Percentiles rank a stretch among this genome's conserved stretches.
phyloP scores from a whole-genome alignment of 306 rosid species.

The Lotus japonicus region DNA sequence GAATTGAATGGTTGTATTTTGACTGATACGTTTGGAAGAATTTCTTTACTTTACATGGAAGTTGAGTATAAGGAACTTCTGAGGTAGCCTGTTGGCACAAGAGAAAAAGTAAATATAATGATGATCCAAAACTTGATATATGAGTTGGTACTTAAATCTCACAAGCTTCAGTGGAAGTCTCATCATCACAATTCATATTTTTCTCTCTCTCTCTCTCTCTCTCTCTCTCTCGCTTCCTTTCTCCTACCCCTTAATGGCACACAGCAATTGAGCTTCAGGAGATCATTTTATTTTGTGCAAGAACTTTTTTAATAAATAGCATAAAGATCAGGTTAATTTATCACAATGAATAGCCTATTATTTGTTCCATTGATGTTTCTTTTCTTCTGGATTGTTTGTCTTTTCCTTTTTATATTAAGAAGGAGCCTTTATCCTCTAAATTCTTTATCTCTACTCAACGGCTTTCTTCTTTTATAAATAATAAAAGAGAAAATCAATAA shows the following conservation, averaged over 20 bases:
- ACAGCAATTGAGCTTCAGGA: not conserved
- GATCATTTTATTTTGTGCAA: not conserved
- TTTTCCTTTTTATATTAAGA: not conserved
- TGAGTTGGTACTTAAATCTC: not conserved
- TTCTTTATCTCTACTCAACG: not conserved
- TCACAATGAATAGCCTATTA: not conserved
- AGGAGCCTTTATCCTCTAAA: not conserved
- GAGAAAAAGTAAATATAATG: conserved; percentile 18
- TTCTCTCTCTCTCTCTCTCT: not conserved
- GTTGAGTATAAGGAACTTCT: conserved; percentile 55
- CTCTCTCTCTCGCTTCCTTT: too few species aligned
- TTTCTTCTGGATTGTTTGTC: not conserved
- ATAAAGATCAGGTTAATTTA: not conserved
- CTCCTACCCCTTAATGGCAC: not conserved
- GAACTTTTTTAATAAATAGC: not conserved
- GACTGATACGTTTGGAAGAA: conserved; percentile 57
- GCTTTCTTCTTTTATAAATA: not conserved
- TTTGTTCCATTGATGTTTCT: not conserved
- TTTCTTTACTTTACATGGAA: conserved; percentile 57
- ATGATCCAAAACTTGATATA: not conserved
- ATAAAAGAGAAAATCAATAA: not conserved
- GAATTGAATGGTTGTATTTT: conserved; percentile 36
- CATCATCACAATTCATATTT: not conserved
- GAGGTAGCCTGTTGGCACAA: conserved; percentile 71
- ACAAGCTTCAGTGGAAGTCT: not conserved